phyloP scores from a whole-genome alignment of 2,329 filamentous ascomycete genomes.

The Emmonsia crescens region DNA sequence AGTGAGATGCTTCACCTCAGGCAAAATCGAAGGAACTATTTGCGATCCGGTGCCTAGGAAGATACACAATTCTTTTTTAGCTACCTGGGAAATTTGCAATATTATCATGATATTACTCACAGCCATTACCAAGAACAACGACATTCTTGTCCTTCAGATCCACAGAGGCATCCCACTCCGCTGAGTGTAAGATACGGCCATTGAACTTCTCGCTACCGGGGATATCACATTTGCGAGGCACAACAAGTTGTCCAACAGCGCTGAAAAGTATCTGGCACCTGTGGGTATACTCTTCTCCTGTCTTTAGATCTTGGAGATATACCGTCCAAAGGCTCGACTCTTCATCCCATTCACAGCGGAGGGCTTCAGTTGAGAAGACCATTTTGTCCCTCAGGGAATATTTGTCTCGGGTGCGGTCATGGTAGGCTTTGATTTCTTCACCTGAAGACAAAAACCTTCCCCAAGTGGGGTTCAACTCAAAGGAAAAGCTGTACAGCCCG shows the following conservation, averaged over 20 bases:
- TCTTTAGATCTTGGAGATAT: conserved; percentile 16
- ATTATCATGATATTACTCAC: conserved; percentile 16
- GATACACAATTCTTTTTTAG: neutral
- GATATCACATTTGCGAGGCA: conserved; percentile 37
- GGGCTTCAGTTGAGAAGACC: conserved; percentile 43
- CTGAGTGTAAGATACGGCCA: conserved; percentile 20
- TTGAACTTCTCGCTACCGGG: conserved; percentile 16
- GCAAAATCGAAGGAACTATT: conserved; percentile 20
- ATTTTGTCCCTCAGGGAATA: conserved; percentile 44
- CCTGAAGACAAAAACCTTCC: conserved; percentile 38
- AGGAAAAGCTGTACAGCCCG: conserved; percentile 46
- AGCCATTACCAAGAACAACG: conserved; percentile 22
- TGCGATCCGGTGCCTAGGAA: conserved; percentile 18
- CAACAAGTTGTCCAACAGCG: conserved; percentile 43
- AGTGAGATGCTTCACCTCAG: conserved; percentile 43
- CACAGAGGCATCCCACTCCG: conserved; percentile 18
- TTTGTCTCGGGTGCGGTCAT: conserved; percentile 38
- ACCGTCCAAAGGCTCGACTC: conserved; percentile 39
- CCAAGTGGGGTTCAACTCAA: conserved; percentile 42
- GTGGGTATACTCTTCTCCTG: conserved; percentile 20
- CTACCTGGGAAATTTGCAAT: neutral
- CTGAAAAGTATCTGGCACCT: conserved; percentile 42
- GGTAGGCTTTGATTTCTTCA: conserved; percentile 41
- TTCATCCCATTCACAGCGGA: conserved; percentile 40
- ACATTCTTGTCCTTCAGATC: conserved; percentile 19